These are phyloP conservation scores for Neocallimastix lanati DNA, from an alignment of 192 early-diverging fungal species.

Conservation along the genomic window DNA sequence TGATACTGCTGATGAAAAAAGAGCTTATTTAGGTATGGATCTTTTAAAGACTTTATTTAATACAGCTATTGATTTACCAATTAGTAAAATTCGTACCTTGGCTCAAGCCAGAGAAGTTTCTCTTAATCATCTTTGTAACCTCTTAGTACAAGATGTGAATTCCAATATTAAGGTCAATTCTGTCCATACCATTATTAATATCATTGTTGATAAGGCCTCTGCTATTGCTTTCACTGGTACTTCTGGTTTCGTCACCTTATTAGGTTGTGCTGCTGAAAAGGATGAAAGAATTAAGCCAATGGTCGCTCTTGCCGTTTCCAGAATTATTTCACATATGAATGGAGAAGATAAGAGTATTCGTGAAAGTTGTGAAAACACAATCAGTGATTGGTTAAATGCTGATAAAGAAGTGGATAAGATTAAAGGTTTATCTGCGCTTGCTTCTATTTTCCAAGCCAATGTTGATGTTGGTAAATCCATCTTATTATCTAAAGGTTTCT, in stretches of 20 bases:
- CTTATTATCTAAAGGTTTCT: constrained; percentile 34
- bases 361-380: neutral
- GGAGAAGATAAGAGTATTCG: neutral
- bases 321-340: neutral
- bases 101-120: neutral
- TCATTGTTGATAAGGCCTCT: neutral
- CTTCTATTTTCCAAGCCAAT: constrained; percentile 47
- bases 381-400: constrained; percentile 3
- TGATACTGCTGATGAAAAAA: neutral
- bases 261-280: neutral
- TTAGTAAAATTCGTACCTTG: neutral
- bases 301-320: neutral
- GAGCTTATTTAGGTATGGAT: neutral
- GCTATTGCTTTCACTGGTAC: neutral
- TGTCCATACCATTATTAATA: neutral
- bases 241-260: neutral
- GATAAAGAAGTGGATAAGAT: constrained; percentile 4
- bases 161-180: neutral
- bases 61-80: neutral
- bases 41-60: neutral
- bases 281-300: neutral
- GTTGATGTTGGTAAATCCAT: constrained; percentile 33
- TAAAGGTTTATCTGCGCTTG: constrained; percentile 23
- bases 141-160: neutral
- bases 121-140: neutral